Percentiles rank a stretch among this genome's conserved stretches.
These are phyloP conservation scores for Retiboletus flavoniger DNA, from an alignment of 1,284 basidiomycete genomes.

Conservation along the genomic window DNA sequence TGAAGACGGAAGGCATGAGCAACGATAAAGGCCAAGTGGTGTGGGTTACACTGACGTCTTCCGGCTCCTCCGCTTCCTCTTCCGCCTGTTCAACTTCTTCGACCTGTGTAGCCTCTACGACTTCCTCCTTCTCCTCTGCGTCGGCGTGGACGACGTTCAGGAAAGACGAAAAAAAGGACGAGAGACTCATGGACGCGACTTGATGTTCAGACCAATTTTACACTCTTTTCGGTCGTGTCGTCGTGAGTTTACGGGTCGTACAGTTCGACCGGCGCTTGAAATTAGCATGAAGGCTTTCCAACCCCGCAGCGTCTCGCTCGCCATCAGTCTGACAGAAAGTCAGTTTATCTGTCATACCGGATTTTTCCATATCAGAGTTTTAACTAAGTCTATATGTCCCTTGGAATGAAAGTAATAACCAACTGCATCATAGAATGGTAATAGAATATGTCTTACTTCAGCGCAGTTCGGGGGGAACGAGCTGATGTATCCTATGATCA, in stretches of 20 bases:
- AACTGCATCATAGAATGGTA: no score
- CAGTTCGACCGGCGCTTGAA: constrained; percentile 27
- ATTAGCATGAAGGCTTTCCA: background rate
- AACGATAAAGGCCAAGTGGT: background rate
- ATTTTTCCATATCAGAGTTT: no score
- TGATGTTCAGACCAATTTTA: constrained; percentile 8
- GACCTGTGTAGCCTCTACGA: constrained; percentile 22
- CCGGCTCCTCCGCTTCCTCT: constrained; percentile 70
- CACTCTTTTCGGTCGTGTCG: background rate
- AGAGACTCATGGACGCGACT: constrained; percentile 40
- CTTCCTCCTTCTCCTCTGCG: constrained; percentile 47
- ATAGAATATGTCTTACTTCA: no score
- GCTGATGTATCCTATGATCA: no score
- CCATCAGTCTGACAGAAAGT: no score
- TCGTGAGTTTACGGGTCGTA: constrained; percentile 30
- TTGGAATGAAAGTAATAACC: no score
- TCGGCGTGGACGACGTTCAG: constrained; percentile 58
- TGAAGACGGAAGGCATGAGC: constrained; percentile 29
- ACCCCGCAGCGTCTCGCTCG: constrained; percentile 2
- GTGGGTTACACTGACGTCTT: constrained; percentile 64
- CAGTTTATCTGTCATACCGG: no score
- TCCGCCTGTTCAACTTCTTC: constrained; percentile 40
- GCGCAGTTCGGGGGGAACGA: no score
- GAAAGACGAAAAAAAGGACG: constrained; percentile 65
- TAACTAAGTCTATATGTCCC: no score